These are phyloP conservation scores for Hypoxylon sp. DNA, from an alignment of 2,329 filamentous ascomycete genomes.

Conservation along the genomic window DNA sequence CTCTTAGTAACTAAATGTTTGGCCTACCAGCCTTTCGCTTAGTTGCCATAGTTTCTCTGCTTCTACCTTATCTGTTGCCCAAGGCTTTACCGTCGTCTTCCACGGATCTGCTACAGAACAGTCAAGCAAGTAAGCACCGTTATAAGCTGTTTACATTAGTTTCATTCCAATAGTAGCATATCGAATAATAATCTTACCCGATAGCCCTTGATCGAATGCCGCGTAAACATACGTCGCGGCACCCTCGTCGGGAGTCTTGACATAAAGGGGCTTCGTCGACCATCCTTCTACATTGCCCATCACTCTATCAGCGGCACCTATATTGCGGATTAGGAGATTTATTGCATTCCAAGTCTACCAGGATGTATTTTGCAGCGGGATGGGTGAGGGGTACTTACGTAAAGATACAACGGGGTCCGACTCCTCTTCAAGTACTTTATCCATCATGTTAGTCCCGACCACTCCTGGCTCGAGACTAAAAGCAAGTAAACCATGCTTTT, in stretches of 20 bases:
- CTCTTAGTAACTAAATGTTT: slow-evolving; percentile 47
- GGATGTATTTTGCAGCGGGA: no score
- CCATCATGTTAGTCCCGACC: slow-evolving; percentile 15
- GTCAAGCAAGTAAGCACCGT: slow-evolving; percentile 45
- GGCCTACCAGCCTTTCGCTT: slow-evolving; percentile 47
- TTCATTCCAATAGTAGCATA: not conserved
- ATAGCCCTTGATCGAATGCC: slow-evolving; percentile 44
- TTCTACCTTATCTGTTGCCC: slow-evolving; percentile 40
- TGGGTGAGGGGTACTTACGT: no score
- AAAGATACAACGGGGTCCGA: no score
- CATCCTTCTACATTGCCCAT: slow-evolving; percentile 8
- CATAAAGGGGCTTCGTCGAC: not conserved
- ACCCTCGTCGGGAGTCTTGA: slow-evolving; percentile 37
- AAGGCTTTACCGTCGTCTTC: slow-evolving; percentile 42
- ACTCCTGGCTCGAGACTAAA: slow-evolving; percentile 50
- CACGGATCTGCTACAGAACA: slow-evolving; percentile 42
- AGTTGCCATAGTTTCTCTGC: slow-evolving; percentile 49
- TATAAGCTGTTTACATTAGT: slow-evolving; percentile 29
- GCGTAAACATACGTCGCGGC: slow-evolving; percentile 45
- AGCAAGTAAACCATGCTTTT: slow-evolving; percentile 30
- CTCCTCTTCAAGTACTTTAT: no score
- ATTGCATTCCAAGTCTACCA: no score
- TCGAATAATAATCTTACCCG: slow-evolving; percentile 5
- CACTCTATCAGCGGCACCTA: not conserved
- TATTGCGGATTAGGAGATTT: no score